These are phyloP conservation scores for Lojkania enalia DNA, from an alignment of 2,329 filamentous ascomycete genomes.

Conservation along the genomic window DNA sequence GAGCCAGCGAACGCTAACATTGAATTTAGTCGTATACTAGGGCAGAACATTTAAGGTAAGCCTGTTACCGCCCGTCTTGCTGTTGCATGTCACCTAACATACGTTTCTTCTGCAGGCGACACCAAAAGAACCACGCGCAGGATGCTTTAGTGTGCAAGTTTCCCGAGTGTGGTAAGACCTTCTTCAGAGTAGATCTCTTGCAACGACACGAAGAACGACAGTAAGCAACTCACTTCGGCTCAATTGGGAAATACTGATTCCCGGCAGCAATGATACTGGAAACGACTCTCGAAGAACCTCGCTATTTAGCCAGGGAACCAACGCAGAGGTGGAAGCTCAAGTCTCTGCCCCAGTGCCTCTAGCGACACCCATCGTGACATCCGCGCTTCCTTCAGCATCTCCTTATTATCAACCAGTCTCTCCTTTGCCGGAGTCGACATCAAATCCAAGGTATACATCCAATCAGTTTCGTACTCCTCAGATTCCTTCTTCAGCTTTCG, in stretches of 20 bases:
- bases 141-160: conserved; percentile 47
- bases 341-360: conserved; percentile 20
- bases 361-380: conserved; percentile 17
- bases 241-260: conserved; percentile 19
- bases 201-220: conserved; percentile 51
- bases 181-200: conserved; percentile 51
- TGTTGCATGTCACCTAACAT: conserved; percentile 12
- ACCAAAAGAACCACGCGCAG: conserved; percentile 52
- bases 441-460: conserved; percentile 42
- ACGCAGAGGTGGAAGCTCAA: conserved; percentile 23
- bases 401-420: conserved; percentile 25
- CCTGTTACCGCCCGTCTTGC: not conserved
- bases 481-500: conserved; percentile 31
- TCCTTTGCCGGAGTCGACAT: conserved; percentile 27
- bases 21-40: conserved; percentile 50
- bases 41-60: conserved; percentile 52
- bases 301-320: conserved; percentile 28
- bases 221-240: conserved; percentile 33
- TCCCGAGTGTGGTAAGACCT: conserved; percentile 47
- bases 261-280: conserved; percentile 31
- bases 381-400: conserved; percentile 18
- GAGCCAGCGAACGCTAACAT: conserved; percentile 21
- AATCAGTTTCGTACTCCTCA: conserved; percentile 45
- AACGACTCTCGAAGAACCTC: conserved; percentile 29
- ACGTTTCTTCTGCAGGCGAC: conserved; percentile 39